Conservation (phyloP, 1,139 yeast genomes). For the Kurtzmaniella quercitrusa region DNA sequence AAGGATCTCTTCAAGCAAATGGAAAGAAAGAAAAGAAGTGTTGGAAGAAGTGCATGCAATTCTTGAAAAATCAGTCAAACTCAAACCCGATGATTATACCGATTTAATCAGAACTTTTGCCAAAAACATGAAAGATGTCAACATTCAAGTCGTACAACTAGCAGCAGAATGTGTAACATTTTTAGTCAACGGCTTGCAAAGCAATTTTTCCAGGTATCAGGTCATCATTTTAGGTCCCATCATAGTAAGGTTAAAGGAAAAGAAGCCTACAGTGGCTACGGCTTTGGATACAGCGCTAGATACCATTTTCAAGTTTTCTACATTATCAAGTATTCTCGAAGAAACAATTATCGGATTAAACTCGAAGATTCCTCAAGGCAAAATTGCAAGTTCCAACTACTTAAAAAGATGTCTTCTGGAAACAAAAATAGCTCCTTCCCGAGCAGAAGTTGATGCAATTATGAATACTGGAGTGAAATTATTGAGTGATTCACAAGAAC, state of each 20-base stretch:
- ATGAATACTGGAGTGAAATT: conserved; percentile 56
- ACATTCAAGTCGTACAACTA: conserved; percentile 77
- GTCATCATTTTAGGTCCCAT: conserved; percentile 54
- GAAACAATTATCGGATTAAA: conserved; percentile 56
- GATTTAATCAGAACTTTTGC: conserved; percentile 57
- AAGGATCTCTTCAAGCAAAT: conserved; percentile 58
- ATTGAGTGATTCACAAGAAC: conserved; percentile 78
- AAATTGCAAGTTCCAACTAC: conserved; percentile 63
- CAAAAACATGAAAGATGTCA: conserved; percentile 85
- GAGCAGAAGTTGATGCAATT: conserved; percentile 52
- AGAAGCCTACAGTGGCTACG: conserved; percentile 72
- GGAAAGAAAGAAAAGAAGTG: conserved; percentile 92
- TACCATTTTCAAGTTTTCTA: conserved; percentile 50
- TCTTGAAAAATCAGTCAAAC: conserved; percentile 47
- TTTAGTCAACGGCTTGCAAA: conserved; percentile 65
- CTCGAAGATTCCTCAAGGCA: conserved; percentile 83
- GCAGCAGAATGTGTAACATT: conserved; percentile 68
- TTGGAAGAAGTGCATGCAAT: conserved; percentile 61
- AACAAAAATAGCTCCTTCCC: conserved; percentile 46
- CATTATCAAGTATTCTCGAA: conserved; percentile 57
- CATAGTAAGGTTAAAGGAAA: conserved; percentile 83
- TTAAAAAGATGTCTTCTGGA: conserved; percentile 60
- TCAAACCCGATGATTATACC: conserved; percentile 50
- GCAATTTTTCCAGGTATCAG: conserved; percentile 52
- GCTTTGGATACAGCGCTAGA: conserved; percentile 65